Conservation (phyloP, 1,139 yeast genomes). For the Nakaseomyces nivariensis region DNA sequence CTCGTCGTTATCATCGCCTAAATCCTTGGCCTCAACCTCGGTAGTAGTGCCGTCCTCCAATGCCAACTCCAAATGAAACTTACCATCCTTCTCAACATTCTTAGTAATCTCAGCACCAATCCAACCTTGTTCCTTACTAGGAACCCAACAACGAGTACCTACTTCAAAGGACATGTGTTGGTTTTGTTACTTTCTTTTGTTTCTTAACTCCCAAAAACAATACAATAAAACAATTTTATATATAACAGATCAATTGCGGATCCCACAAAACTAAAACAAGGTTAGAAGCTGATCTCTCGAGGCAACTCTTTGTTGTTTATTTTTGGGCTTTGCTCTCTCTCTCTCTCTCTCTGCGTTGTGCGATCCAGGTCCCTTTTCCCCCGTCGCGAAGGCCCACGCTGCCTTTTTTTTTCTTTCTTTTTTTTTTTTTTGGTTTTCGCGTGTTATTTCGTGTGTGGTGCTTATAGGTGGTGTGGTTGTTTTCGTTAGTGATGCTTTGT, state of each 20-base stretch:
- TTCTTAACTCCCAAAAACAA: too few relatives aligned
- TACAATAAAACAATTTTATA: too few relatives aligned
- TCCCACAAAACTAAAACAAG: too few relatives aligned
- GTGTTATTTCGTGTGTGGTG: too few relatives aligned
- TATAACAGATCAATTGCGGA: too few relatives aligned
- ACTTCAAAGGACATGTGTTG: constrained; percentile 26
- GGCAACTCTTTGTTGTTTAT: too few relatives aligned
- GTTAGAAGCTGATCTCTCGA: too few relatives aligned
- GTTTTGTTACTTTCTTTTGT: neutral
- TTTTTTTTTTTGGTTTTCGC: too few relatives aligned
- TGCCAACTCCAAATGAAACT: constrained; percentile 35
- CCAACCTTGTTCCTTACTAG: constrained; percentile 85
- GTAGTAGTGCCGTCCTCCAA: constrained; percentile 7
- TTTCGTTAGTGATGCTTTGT: too few relatives aligned
- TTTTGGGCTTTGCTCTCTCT: neutral
- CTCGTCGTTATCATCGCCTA: constrained; percentile 27
- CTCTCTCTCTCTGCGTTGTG: neutral
- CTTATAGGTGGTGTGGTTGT: too few relatives aligned
- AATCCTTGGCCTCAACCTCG: constrained; percentile 41
- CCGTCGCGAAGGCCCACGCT: neutral
- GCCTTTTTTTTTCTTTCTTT: neutral
- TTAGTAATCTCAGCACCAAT: constrained; percentile 72
- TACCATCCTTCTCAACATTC: constrained; percentile 40
- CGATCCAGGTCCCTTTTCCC: neutral
- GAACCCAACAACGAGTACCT: constrained; percentile 81